Conservation (phyloP, 2,329 filamentous ascomycete genomes). For the Emergomyces orientalis region DNA sequence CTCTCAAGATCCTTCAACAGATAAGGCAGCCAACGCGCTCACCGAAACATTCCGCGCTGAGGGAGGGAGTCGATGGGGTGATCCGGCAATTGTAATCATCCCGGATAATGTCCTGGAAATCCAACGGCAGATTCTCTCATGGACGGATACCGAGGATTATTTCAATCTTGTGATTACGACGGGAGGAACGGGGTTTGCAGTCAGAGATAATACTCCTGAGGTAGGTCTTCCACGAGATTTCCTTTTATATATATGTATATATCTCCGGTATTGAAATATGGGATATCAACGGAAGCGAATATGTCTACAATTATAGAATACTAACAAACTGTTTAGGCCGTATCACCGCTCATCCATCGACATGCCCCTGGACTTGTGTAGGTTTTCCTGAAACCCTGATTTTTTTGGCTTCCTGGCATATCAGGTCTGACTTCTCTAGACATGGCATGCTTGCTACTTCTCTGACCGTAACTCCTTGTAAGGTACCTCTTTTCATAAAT, state of each 20-base stretch:
- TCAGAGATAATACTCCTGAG: conserved; percentile 79
- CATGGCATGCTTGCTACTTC: conserved; percentile 89
- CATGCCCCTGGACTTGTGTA: conserved; percentile 78
- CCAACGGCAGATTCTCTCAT: conserved; percentile 60
- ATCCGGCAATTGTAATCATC: conserved; percentile 63
- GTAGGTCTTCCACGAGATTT: conserved; percentile 38
- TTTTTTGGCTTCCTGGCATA: background rate
- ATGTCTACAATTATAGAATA: background rate
- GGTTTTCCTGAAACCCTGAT: conserved; percentile 23
- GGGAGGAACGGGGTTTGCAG: conserved; percentile 86
- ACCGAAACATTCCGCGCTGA: conserved; percentile 58
- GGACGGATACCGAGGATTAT: conserved; percentile 57
- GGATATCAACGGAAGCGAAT: no score
- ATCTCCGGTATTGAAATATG: background rate
- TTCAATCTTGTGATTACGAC: conserved; percentile 75
- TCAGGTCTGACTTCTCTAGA: conserved; percentile 30
- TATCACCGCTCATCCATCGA: conserved; percentile 69
- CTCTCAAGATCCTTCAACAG: conserved; percentile 64
- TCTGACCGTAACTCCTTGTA: conserved; percentile 79
- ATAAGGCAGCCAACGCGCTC: conserved; percentile 61
- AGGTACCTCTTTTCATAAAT: conserved; percentile 29
- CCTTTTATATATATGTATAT: conserved; percentile 8
- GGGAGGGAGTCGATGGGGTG: conserved; percentile 61
- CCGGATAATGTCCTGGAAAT: conserved; percentile 67
- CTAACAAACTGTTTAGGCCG: conserved; percentile 47